Base-by-base conservation (phyloP, 176 grass and related monocot species). In the Eleusine coracana region DNA sequence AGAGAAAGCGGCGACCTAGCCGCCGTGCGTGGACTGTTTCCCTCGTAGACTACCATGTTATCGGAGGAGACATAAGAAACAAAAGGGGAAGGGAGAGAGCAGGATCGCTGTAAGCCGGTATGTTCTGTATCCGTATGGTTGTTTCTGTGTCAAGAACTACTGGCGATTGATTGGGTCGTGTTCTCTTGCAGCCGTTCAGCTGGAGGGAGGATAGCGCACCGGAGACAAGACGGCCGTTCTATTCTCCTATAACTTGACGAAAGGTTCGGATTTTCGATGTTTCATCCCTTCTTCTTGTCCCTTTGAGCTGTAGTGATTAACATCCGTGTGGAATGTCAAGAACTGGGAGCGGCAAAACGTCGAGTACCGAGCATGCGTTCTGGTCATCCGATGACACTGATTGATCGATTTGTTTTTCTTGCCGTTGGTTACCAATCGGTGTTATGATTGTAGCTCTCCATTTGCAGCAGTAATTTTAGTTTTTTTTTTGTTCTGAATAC, bases 141-240 rank as follows among this genome's bases (percentile, higher is more conserved):
- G 23, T 81, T 82, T 55, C 38, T 14, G 12, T 23, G 15, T 48
- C 4, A 34, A 34, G 34, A 54, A 55, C 27, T 54, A 7, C 65
- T 10, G 18, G n/a, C 20, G n/a, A 16, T 64, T 71, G 55, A 67
- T 87, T 54, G 7, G 29, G 18, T 23, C n/a, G 13, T 36, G 2
- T 77, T 50, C 29, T 54, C 42, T 51, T 75, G 65, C 78, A 82
- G 64, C 78, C 71, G 41, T 49, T 52, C 40, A 41, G 28, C 42
- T 3, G 42, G 21, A 42, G 78, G 51, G 28, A 18, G 67, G 37
- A 17, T 18, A 60, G 27, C 39, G 8, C 12, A 1, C 17, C 0
- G 36, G n/a, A 54, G 55, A 14, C 21, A 21, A 23, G 51, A 0
- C 10, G 10, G 51, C 4, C 52, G 1, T 41, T 42, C n/a, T 18